These are phyloP conservation scores for Blastomyces silverae DNA, from an alignment of 2,329 filamentous ascomycete species.

Conservation along the genomic window DNA sequence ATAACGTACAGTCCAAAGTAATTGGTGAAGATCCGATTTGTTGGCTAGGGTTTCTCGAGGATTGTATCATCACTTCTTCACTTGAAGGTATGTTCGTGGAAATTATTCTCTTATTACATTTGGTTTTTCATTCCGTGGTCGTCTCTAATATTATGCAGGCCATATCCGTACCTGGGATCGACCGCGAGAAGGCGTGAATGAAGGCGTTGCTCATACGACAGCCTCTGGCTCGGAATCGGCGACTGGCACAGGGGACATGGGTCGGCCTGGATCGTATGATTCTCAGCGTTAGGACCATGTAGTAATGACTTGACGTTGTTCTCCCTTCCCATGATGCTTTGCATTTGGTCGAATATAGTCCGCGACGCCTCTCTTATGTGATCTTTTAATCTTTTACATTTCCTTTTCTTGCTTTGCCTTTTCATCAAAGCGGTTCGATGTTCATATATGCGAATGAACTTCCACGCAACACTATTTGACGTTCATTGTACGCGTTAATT, in stretches of 20 bases:
- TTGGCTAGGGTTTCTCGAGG: slow-evolving; percentile 90
- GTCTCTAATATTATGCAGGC: slow-evolving; percentile 43
- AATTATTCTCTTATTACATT: background rate
- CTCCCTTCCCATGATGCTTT: background rate
- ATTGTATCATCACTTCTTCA: slow-evolving; percentile 87
- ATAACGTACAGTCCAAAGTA: slow-evolving; percentile 59
- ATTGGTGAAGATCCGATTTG: slow-evolving; percentile 80
- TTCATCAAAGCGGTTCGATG: background rate
- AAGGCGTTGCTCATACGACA: slow-evolving; percentile 28
- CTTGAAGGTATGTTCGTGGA: slow-evolving; percentile 62
- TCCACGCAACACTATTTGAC: background rate
- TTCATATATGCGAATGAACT: background rate
- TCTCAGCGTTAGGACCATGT: background rate
- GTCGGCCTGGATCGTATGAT: slow-evolving; percentile 7
- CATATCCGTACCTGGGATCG: slow-evolving; percentile 70
- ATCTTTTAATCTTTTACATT: background rate
- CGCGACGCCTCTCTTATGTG: background rate
- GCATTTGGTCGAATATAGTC: background rate
- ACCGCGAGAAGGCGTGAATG: slow-evolving; percentile 45
- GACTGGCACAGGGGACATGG: slow-evolving; percentile 2
- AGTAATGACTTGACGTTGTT: background rate
- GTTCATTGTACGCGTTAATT: background rate
- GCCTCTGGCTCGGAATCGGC: slow-evolving; percentile 19
- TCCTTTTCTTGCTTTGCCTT: background rate
- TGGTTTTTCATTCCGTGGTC: slow-evolving; percentile 7